Base-by-base conservation (phyloP, 345 rosid species). In the Balakata baccata region DNA sequence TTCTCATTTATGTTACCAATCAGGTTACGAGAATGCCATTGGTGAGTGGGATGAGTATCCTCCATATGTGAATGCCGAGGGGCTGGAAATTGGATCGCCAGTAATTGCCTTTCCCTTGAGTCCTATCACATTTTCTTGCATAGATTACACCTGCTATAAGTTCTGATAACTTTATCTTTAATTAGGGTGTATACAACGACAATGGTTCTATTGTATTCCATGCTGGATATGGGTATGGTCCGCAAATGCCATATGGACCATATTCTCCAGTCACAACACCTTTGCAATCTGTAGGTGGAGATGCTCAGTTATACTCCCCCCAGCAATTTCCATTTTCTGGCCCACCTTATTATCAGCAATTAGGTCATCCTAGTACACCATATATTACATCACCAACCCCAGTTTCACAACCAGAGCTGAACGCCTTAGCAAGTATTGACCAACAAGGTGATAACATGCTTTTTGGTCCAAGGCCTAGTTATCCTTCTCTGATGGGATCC, bases 191-290 rank as follows among this genome's bases (percentile, higher is more conserved):
- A 69, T 92, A 86, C 86, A 92, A 85, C 46, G 97, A 92, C 56
- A 90, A 80, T 85, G 86, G 90, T 54, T 89, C 97, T 50, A 75
- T 92, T 53, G 85, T 92, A 23, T 92, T 81, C 82, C 97, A 90
- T 79, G 63, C 91, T 53, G 97, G 93, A 77, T 92, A 90, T 81
- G 92, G 93, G 61, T 92, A 87, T 84, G 83, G 85, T 79, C 92
- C 96, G 0, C 92, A 89, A 82, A 87, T 92, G 90, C 93, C 96
- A 53, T 90, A 89, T 74, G 96, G 96, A 63, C 96, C 92, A 71
- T 92, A 90, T 81, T 90, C 97, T 69, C 97, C 96, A 2, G 97
- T 87, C 75, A 86, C 96, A 51, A 83, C 88, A 61, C 93, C 97
- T 77, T 74, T 90, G 72, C 92, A 92, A 73, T 85, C 95, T 37